A percentile compares a stretch with the other conserved stretches of the same genome.
These are phyloP conservation scores for Phoenix dactylifera DNA, from an alignment of 176 grass and related monocot species.

Conservation along the genomic window DNA sequence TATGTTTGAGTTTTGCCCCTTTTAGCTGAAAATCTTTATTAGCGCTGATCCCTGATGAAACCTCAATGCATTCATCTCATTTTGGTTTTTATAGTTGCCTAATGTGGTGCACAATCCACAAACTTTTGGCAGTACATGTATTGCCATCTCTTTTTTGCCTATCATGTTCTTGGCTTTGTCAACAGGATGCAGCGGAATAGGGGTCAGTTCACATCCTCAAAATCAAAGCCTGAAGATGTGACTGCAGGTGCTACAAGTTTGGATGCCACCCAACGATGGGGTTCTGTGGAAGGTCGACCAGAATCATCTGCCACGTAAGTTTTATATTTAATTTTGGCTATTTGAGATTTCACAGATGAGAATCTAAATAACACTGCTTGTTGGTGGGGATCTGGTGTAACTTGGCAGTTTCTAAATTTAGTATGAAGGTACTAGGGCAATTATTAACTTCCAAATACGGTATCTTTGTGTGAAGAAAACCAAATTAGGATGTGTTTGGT, in stretches of 20 bases:
- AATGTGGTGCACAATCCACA: too few species aligned
- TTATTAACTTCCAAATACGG: too few species aligned
- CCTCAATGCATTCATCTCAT: too few species aligned
- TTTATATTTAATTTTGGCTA: slow-evolving; percentile 9
- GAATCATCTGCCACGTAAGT: slow-evolving; percentile 76
- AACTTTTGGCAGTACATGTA: too few species aligned
- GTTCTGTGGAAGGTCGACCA: slow-evolving; percentile 71
- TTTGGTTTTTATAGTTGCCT: too few species aligned
- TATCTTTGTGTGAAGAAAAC: too few species aligned
- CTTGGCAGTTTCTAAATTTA: too few species aligned
- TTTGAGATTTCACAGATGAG: neutral
- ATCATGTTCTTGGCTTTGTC: neutral
- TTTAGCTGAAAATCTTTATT: too few species aligned
- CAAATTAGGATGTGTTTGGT: too few species aligned
- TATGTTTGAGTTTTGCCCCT: too few species aligned
- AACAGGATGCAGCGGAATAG: slow-evolving; percentile 93
- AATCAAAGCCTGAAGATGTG: slow-evolving; percentile 71
- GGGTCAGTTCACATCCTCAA: slow-evolving; percentile 96
- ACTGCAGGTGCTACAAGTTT: slow-evolving; percentile 28
- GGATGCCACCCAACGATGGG: slow-evolving; percentile 72
- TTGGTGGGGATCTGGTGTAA: neutral
- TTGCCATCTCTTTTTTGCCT: neutral
- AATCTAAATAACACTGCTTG: neutral
- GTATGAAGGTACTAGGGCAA: too few species aligned
- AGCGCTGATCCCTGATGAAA: too few species aligned